Evolutionary conservation across 768 basidiomycete species (phyloP).

Genomic region (Lactarius quietus): DNA sequence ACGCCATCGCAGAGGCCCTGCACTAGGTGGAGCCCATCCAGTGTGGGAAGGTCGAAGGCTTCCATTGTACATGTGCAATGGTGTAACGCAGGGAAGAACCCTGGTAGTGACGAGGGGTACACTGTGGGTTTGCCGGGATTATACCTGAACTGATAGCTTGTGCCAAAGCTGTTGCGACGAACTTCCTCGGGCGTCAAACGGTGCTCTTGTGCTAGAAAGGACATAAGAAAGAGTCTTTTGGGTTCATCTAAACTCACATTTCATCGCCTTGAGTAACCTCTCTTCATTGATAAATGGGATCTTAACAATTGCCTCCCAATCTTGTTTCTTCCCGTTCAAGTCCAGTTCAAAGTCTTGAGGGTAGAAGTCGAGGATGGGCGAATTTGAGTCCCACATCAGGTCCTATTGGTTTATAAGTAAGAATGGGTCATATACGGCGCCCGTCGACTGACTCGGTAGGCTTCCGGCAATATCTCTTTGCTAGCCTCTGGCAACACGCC

Average conservation of each 20-base stretch:
- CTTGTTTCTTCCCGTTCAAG: slow-evolving; percentile 96
- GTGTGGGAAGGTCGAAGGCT: slow-evolving; percentile 82
- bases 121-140: slow-evolving; percentile 55
- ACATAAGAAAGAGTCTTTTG: slow-evolving; percentile 14
- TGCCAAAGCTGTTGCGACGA: slow-evolving; percentile 70
- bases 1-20: slow-evolving; percentile 89
- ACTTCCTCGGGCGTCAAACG: slow-evolving; percentile 74
- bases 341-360: slow-evolving; percentile 89
- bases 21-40: slow-evolving; percentile 80
- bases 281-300: slow-evolving; percentile 94
- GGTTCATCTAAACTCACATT: slow-evolving; percentile 44
- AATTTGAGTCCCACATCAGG: slow-evolving; percentile 80
- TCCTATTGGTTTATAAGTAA: slow-evolving; percentile 49
- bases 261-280: slow-evolving; percentile 80
- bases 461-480: slow-evolving; percentile 80
- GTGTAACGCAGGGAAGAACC: slow-evolving; percentile 88
- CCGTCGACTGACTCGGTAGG: slow-evolving; percentile 63
- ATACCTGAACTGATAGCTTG: slow-evolving; percentile 76
- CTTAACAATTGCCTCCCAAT: slow-evolving; percentile 99
- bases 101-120: slow-evolving; percentile 91
- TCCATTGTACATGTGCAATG: slow-evolving; percentile 79
- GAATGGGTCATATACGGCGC: slow-evolving; percentile 6
- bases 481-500: slow-evolving; percentile 93
- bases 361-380: slow-evolving; percentile 93
- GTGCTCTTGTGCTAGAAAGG: slow-evolving; percentile 63